These are phyloP conservation scores for Pseudogymnoascus destructans DNA, from an alignment of 2,329 filamentous ascomycete genomes.

Conservation along the genomic window DNA sequence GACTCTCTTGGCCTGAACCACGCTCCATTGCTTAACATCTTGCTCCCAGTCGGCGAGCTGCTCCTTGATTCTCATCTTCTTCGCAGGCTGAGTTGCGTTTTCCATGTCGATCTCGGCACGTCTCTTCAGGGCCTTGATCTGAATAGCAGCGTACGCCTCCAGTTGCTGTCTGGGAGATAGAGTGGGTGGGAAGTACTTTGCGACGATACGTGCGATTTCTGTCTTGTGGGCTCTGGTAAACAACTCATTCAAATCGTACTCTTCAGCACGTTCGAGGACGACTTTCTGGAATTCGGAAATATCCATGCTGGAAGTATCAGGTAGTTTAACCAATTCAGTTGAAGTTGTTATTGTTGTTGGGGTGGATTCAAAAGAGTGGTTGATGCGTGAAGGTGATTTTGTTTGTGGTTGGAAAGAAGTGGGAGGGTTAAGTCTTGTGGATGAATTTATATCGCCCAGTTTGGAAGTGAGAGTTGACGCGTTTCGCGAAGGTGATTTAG, in stretches of 20 bases:
- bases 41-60: background rate
- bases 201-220: background rate
- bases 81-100: background rate
- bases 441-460: slow-evolving; percentile 4
- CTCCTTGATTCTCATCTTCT: slow-evolving; percentile 1
- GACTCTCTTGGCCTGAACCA: background rate
- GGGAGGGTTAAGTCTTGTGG: background rate
- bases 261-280: background rate
- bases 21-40: background rate
- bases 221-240: background rate
- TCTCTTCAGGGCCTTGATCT: background rate
- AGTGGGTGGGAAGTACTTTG: background rate
- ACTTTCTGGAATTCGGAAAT: background rate
- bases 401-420: background rate
- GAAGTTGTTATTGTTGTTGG: background rate
- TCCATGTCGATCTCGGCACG: background rate
- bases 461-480: background rate
- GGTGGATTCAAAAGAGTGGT: background rate
- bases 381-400: background rate
- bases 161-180: background rate
- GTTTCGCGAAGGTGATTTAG: background rate
- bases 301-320: background rate
- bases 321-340: background rate
- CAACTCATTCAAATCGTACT: background rate
- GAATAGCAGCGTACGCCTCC: background rate